Base-by-base conservation (phyloP, 805 yeast genomes). In the Debaryomyces maramus region DNA sequence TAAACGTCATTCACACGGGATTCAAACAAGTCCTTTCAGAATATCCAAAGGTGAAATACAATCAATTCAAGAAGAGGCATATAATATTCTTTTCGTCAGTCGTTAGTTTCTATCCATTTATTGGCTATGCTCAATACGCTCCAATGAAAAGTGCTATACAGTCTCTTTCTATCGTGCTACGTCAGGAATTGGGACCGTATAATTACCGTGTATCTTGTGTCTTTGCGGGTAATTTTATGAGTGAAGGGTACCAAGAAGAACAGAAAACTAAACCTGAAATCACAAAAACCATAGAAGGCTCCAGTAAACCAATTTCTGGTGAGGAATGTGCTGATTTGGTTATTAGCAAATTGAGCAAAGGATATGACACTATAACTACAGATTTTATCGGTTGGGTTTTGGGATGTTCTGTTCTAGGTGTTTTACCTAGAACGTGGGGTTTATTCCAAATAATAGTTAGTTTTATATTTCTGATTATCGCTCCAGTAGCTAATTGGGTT, bases 111-210 rank as follows among this genome's bases (percentile, higher is more conserved):
- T 91, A 79, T 67, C 88, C 97, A 4, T 84, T 91, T 55, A 85
- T 88, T 32, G 99, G 99, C 0, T 93, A 93, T 58, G 75, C 81
- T 0, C 91, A 88, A 52, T 93, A 93, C 57, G 90, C 93, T 0
- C 99, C 99, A 0, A 61, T 81, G 48, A 93, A 93, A 58, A 83
- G 88, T 0, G 96, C 97, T 0, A 59, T 91, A 11, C 75, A 86
- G 52, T 69, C 95, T 0, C 65, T 93, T 10, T 82, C 89, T 0
- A 85, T 85, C 35, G 70, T 85, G 5, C 63, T 93, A 39, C 79
- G 97, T 46, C 97, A 90, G 50, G 99, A 93, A 58, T 70, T 85
- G 31, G 53, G 72, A 1, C 83, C 85, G 5, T 82, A 80, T 52
- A 75, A 82, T 44, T 80, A 83, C 46, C 65, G 83, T 19, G 85